Base-by-base conservation (phyloP, 169 alveolate species). In the Plasmodium vivax region DNA sequence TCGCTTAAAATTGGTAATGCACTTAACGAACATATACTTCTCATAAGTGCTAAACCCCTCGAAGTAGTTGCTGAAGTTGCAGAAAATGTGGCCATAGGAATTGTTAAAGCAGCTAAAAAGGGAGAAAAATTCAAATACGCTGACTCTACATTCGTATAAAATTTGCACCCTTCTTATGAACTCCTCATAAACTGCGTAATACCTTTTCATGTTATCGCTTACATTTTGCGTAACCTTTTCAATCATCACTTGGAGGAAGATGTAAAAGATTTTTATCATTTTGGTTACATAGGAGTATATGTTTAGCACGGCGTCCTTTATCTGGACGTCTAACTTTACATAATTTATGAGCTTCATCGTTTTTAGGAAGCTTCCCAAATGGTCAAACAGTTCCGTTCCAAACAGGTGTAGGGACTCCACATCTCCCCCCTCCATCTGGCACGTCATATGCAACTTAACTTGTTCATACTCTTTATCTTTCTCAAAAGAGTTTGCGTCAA, bases 301-400 rank as follows among this genome's bases (percentile, higher is more conserved):
- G 32, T 92, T 92, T 3, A 82, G 30, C 12, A 92, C 77, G 12
- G 30, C 43, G 43, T 92, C 58, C 62, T 92, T 92, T 82, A 92
- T 92, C 8, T 82, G 54, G 1, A 92, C 95, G 68, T 92, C 83
- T n/a, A 92, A 82, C 83, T 92, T 73, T 51, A 92, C 75, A 43
- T 72, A 83, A 92, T 92, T 92, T 72, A 92, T 92, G 72, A 92
- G 75, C 74, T 83, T 92, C 95, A 92, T 71, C n/a, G 73, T 82
- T 82, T 92, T 92, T 45, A 82, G 38, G 38, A 92, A 82, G 36
- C 54, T 92, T 14, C 75, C 75, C 79, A 92, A 41, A 54, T 73
- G 36, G 16, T 72, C 74, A n/a, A 36, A 81, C 51, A 92, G 41
- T 72, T 92, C 95, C 43, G 34, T 77, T 34, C 80, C 47, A 34